phyloP scores from a whole-genome alignment of 2,329 filamentous ascomycete genomes.

The Elsinoe ampelina region DNA sequence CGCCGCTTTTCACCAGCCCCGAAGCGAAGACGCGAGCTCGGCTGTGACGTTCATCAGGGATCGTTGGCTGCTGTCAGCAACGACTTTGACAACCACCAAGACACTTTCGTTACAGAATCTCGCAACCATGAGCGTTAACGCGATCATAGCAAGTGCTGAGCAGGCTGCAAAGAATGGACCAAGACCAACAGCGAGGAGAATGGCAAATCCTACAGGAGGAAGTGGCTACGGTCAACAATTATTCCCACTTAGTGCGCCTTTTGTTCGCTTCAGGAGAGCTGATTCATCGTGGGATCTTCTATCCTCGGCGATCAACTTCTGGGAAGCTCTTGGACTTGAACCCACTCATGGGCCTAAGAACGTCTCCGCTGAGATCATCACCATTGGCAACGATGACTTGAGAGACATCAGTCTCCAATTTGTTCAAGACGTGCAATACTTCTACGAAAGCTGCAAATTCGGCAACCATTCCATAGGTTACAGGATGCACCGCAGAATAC shows the following conservation, averaged over 20 bases:
- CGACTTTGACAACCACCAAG: neutral
- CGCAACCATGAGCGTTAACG: neutral
- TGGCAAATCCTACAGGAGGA: conserved; percentile 24
- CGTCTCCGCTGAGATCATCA: conserved; percentile 60
- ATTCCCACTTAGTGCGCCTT: conserved; percentile 57
- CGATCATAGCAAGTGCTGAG: conserved; percentile 9
- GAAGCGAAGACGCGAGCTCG: neutral
- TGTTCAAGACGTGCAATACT: conserved; percentile 56
- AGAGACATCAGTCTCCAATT: conserved; percentile 53
- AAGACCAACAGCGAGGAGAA: conserved; percentile 23
- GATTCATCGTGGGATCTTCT: conserved; percentile 63
- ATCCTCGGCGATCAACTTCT: conserved; percentile 66
- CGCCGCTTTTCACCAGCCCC: neutral
- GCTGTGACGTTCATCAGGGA: conserved; percentile 1
- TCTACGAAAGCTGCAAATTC: conserved; percentile 66
- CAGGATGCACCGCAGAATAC: neutral
- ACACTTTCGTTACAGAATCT: conserved; percentile 1
- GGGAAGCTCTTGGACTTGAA: conserved; percentile 69
- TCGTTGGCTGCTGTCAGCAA: conserved; percentile 12
- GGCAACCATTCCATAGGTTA: conserved; percentile 46
- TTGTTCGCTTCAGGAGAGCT: conserved; percentile 61
- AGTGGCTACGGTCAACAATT: conserved; percentile 27
- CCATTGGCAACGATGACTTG: conserved; percentile 57
- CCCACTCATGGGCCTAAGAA: conserved; percentile 65
- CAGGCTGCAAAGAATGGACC: conserved; percentile 23